These are phyloP conservation scores for Schizothecium vesticola DNA, from an alignment of 495 filamentous ascomycete species.

Conservation along the genomic window DNA sequence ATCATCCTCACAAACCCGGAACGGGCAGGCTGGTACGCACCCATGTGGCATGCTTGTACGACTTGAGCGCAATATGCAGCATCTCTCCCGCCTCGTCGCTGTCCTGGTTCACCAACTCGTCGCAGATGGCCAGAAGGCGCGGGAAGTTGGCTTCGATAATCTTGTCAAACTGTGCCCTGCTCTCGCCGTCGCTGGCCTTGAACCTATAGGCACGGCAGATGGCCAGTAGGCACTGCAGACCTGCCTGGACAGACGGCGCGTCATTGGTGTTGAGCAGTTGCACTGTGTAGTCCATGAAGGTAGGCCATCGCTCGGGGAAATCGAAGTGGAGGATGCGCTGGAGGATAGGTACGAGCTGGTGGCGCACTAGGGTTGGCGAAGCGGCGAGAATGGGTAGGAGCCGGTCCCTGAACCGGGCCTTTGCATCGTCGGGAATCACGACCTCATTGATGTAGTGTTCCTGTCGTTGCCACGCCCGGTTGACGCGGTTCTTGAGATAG, in stretches of 20 bases:
- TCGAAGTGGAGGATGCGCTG: constrained; percentile 94
- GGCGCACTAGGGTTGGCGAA: constrained; percentile 71
- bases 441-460: constrained; percentile 63
- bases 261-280: constrained; percentile 80
- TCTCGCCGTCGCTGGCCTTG: constrained; percentile 67
- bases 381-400: constrained; percentile 82
- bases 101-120: constrained; percentile 79
- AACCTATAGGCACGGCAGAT: constrained; percentile 92
- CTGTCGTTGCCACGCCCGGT: constrained; percentile 75
- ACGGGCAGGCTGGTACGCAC: constrained; percentile 48
- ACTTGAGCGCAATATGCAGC: constrained; percentile 88
- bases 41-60: constrained; percentile 96
- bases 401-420: constrained; percentile 76
- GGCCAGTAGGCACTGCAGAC: constrained; percentile 87
- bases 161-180: constrained; percentile 81
- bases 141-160: constrained; percentile 90
- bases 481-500: constrained; percentile 95
- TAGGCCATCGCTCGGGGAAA: constrained; percentile 90
- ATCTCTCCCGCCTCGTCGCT: constrained; percentile 94
- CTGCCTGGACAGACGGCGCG: constrained; percentile 79
- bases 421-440: constrained; percentile 81
- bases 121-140: constrained; percentile 80
- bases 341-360: constrained; percentile 85
- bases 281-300: constrained; percentile 84
- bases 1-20: neutral